Evolutionary conservation across 495 filamentous ascomycete species (phyloP).

Genomic region (Daldinia concentrica): DNA sequence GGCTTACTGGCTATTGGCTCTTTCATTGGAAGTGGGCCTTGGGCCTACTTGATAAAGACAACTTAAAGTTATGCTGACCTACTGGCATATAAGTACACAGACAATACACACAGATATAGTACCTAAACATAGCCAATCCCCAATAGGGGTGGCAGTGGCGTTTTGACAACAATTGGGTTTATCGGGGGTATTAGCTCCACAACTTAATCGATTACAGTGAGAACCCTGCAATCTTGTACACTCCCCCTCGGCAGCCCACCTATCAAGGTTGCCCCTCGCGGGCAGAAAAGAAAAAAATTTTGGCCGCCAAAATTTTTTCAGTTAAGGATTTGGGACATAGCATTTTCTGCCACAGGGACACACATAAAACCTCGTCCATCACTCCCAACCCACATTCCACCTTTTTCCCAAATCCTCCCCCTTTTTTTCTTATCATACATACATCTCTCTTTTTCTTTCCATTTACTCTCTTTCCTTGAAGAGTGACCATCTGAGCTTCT

Average conservation of each 20-base stretch:
- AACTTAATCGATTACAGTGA: slow-evolving; percentile 28
- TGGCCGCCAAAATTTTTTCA: slow-evolving; percentile 23
- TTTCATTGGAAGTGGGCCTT: not conserved
- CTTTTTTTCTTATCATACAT: slow-evolving; percentile 22
- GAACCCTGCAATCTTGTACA: slow-evolving; percentile 18
- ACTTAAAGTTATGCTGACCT: not conserved
- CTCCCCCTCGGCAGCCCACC: slow-evolving; percentile 26
- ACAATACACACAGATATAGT: not conserved
- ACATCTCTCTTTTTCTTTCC: slow-evolving; percentile 26
- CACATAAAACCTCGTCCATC: slow-evolving; percentile 42
- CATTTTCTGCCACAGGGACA: slow-evolving; percentile 11
- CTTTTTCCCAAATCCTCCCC: slow-evolving; percentile 22
- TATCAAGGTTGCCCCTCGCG: slow-evolving; percentile 38
- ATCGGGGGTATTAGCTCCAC: slow-evolving; percentile 7
- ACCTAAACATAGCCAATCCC: not conserved
- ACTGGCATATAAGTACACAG: not conserved
- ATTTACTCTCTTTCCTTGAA: slow-evolving; percentile 36
- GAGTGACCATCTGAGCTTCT: slow-evolving; percentile 42
- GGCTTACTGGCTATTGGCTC: not conserved
- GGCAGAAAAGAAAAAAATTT: slow-evolving; percentile 30
- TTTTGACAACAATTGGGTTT: not conserved
- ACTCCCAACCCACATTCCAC: slow-evolving; percentile 12
- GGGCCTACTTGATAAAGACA: not conserved
- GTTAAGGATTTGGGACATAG: slow-evolving; percentile 7
- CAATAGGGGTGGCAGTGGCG: slow-evolving; percentile 10